These are phyloP conservation scores for Periglandula ipomoeae DNA, from an alignment of 2,329 filamentous ascomycete genomes.

Conservation along the genomic window DNA sequence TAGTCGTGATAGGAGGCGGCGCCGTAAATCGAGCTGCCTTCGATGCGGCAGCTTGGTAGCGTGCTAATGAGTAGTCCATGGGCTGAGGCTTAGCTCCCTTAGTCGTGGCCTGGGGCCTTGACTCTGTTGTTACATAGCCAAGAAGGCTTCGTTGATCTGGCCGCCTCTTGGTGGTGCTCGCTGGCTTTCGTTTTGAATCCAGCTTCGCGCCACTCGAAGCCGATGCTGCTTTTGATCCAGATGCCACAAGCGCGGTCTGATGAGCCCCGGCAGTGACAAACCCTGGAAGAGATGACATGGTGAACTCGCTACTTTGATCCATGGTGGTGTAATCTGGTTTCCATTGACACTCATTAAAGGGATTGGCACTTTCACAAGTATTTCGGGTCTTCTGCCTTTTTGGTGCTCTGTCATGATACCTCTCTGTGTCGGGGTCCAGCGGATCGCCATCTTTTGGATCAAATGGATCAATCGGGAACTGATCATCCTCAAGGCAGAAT, in stretches of 20 bases:
- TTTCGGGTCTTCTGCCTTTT: slow-evolving; percentile 21
- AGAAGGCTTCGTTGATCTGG: slow-evolving; percentile 33
- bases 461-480: slow-evolving; percentile 57
- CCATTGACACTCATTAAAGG: slow-evolving; percentile 25
- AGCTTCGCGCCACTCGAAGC: slow-evolving; percentile 6
- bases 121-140: slow-evolving; percentile 26
- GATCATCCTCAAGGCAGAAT: slow-evolving; percentile 54
- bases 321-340: slow-evolving; percentile 47
- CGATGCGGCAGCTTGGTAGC: slow-evolving; percentile 17
- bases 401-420: slow-evolving; percentile 14
- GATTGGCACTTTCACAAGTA: slow-evolving; percentile 10
- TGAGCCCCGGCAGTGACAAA: slow-evolving; percentile 56
- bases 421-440: slow-evolving; percentile 11
- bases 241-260: slow-evolving; percentile 28
- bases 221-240: slow-evolving; percentile 11
- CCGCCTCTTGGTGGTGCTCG: slow-evolving; percentile 23
- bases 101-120: slow-evolving; percentile 9
- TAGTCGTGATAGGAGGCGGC: slow-evolving; percentile 1
- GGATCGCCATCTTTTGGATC: slow-evolving; percentile 21
- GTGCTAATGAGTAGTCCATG: slow-evolving; percentile 13
- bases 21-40: slow-evolving; percentile 12
- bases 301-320: slow-evolving; percentile 49
- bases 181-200: slow-evolving; percentile 12
- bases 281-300: slow-evolving; percentile 44
- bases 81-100: slow-evolving; percentile 9